Base-by-base conservation (phyloP, 495 filamentous ascomycete species). In the Mytilinidion resinicola region DNA sequence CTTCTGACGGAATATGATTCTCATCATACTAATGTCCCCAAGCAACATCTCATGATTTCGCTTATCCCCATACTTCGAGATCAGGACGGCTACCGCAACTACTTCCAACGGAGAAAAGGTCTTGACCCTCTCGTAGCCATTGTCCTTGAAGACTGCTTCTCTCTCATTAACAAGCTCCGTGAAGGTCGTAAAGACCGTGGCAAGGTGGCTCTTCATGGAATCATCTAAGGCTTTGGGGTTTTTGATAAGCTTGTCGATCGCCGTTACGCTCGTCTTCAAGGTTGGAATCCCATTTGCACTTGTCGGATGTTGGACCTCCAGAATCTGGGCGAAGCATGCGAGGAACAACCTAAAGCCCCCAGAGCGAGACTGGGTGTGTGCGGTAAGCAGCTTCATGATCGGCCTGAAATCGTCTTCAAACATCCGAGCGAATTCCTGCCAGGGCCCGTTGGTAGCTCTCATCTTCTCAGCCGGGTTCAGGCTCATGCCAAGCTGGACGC, bases 391-490 rank as follows among this genome's bases (percentile, higher is more conserved):
- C 6, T 54, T 30, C 11, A 67, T 66, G 59, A 77, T 71, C 55
- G 17, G 51, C 55, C 43, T 33, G 52, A 75, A 80, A 51, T 74
- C 66, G 9, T 72, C 62, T 53, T 78, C 75, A 55, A 72, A 72
- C 15, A 71, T 56, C 50, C 66, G 66, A 0, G 72, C 68, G 39
- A 76, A 74, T 0, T 57, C 65, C 33, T 79, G 77, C 77, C 77
- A 79, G 10, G 61, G 56, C 0, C 77, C 77, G 0, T 68, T 74
- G 25, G 69, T 71, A 15, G 77, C 77, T 39, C 69, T 68, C 56
- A 80, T 73, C 64, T 78, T 78, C 53, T 80, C 77, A 4, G 77
- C 77, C n/a, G 70, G 67, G 1, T 69, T 75, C 17, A 80, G 69
- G 38, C 70, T 68, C 5, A 80, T 61, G 7, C 77, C 77, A 39